A percentile compares a stretch with the other conserved stretches of the same genome.
These are phyloP conservation scores for Climacium dendroides DNA, from an alignment of 225 moss, liverwort and hornwort species.

Conservation along the genomic window DNA sequence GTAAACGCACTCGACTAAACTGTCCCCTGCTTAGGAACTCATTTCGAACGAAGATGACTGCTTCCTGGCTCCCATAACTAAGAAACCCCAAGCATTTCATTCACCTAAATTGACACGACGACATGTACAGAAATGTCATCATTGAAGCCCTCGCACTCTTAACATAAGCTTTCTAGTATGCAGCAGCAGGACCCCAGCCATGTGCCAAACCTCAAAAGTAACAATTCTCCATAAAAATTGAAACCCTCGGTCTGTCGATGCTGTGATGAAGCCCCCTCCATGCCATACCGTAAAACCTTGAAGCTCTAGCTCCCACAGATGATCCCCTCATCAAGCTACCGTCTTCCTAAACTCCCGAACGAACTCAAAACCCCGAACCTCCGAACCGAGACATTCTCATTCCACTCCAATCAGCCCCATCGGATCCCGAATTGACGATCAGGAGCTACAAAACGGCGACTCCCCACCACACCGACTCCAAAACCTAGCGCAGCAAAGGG, in stretches of 20 bases:
- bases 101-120: neutral
- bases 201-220: neutral
- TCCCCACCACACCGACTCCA: neutral
- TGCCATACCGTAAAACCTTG: neutral
- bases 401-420: neutral
- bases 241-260: neutral
- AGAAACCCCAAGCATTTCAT: neutral
- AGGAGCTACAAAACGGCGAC: slow-evolving; percentile 13
- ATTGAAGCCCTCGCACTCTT: neutral
- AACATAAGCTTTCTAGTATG: neutral
- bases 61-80: neutral
- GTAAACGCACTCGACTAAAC: neutral
- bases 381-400: neutral
- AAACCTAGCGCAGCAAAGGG: neutral
- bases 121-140: neutral
- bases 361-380: neutral
- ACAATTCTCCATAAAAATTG: neutral
- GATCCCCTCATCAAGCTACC: neutral
- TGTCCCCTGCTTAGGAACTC: neutral
- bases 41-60: neutral
- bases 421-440: slow-evolving; percentile 52
- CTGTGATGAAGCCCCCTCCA: neutral
- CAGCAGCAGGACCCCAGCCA: neutral
- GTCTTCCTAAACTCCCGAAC: neutral
- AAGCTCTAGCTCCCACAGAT: neutral